phyloP scores from a whole-genome alignment of 2,329 filamentous ascomycete species.

The Hypoxylon rubiginosum region DNA sequence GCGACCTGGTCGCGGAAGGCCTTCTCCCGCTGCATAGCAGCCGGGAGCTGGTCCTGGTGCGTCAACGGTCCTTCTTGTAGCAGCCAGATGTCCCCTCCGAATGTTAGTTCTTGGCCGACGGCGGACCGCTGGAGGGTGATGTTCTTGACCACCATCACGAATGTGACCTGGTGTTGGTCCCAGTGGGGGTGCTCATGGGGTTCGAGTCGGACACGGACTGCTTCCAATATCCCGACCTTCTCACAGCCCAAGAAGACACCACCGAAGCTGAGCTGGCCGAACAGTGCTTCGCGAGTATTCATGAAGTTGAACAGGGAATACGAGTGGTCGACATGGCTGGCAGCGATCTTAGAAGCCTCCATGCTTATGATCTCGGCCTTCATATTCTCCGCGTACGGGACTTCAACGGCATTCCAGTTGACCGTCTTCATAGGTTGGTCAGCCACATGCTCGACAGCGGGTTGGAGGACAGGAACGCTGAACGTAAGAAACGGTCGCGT shows the following conservation, averaged over 20 bases:
- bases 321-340: conserved; percentile 62
- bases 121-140: conserved; percentile 49
- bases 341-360: conserved; percentile 66
- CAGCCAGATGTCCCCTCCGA: too few species aligned
- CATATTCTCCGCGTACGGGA: conserved; percentile 54
- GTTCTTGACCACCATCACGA: conserved; percentile 55
- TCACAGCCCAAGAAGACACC: conserved; percentile 67
- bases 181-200: conserved; percentile 52
- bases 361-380: conserved; percentile 59
- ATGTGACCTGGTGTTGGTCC: conserved; percentile 44
- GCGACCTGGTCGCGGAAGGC: conserved; percentile 50
- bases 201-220: conserved; percentile 62
- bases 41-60: conserved; percentile 38
- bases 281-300: conserved; percentile 49
- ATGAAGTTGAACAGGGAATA: conserved; percentile 63
- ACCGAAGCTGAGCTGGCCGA: conserved; percentile 54
- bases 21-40: conserved; percentile 48
- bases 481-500: conserved; percentile 66
- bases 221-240: conserved; percentile 62
- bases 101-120: conserved; percentile 31
- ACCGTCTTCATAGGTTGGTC: conserved; percentile 58
- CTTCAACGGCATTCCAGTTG: conserved; percentile 57
- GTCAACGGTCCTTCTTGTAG: conserved; percentile 21
- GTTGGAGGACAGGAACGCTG: conserved; percentile 60
- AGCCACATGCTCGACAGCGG: conserved; percentile 54